Base-by-base conservation (phyloP, 768 basidiomycete genomes). In the Artomyces pyxidatus region DNA sequence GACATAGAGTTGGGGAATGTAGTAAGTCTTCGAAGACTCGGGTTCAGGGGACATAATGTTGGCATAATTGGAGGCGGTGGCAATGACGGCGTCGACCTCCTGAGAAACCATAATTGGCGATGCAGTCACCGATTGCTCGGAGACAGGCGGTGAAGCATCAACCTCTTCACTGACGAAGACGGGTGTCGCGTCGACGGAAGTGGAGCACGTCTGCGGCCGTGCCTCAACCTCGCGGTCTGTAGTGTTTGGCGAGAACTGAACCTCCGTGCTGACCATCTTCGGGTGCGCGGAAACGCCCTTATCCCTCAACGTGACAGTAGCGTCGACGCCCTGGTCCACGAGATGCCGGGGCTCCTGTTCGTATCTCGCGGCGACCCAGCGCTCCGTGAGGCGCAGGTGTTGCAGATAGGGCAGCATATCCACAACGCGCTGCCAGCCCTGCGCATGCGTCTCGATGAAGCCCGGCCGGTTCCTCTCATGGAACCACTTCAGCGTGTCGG, bases 341-440 rank as follows among this genome's bases (percentile, higher is more conserved):
- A 61, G 63, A 23, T 53, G 53, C 4, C 61, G 62, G 16, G 59
- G 64, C 17, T 61, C 59, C 11, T 50, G 48, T 16, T 43, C 16
- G 39, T 57, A 52, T 45, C 46, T 51, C 44, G n/a, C 60, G 47
- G 55, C 64, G 60, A 58, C 75, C 45, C 70, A 67, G 45, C 81
- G 75, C 58, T 89, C 87, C 42, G 71, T 66, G 37, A 76, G 63
- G 22, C 87, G 83, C 52, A 88, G 65, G 48, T 68, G 68, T 61
- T 88, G 87, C 22, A 89, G 63, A 60, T 80, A 79, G n/a, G 87
- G 86, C 48, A 89, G 72, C 55, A 74, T 76, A 43, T 87, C 84
- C 1, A 71, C 71, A 25, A 80, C 80, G 42, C 68, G 74, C 63
- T 86, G 82, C 87, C 87, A 89, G 17, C 69, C 74, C 48, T 72